Conservation (phyloP, 2,329 filamentous ascomycete species). For the Tolypocladium tundrense region DNA sequence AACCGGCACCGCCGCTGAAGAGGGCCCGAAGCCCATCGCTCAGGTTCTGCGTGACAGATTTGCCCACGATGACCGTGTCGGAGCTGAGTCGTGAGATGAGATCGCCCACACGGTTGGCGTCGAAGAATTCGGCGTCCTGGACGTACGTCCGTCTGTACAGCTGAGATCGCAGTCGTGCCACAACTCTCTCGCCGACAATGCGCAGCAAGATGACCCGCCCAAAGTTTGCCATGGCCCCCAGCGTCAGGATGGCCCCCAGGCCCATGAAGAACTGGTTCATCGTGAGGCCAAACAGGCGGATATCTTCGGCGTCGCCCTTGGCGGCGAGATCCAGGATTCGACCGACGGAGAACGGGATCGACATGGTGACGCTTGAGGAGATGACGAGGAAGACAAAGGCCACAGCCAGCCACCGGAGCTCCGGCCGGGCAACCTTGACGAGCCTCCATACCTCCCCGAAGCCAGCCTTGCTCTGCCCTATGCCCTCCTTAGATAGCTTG, state of each 20-base stretch:
- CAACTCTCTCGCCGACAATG: constrained; percentile 90
- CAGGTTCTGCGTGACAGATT: constrained; percentile 95
- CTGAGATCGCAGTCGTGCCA: constrained; percentile 77
- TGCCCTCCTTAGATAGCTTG: constrained; percentile 75
- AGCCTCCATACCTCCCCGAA: constrained; percentile 73
- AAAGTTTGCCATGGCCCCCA: constrained; percentile 87
- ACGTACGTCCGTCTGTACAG: constrained; percentile 86
- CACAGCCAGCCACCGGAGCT: constrained; percentile 63
- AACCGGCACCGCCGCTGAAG: constrained; percentile 82
- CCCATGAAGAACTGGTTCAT: constrained; percentile 81
- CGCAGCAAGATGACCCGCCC: constrained; percentile 85
- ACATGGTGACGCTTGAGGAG: constrained; percentile 90
- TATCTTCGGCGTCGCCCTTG: constrained; percentile 54
- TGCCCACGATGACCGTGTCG: constrained; percentile 95
- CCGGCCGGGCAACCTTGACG: constrained; percentile 80
- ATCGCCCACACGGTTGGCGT: constrained; percentile 93
- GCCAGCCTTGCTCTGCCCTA: constrained; percentile 46
- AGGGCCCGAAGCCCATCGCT: constrained; percentile 89
- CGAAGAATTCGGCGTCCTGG: constrained; percentile 99
- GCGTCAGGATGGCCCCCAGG: constrained; percentile 63
- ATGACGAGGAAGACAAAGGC: constrained; percentile 81
- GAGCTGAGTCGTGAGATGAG: constrained; percentile 91
- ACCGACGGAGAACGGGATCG: constrained; percentile 91
- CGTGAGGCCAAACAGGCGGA: constrained; percentile 71
- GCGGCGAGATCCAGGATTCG: constrained; percentile 90